Percentiles rank a stretch among this genome's conserved stretches.
Evolutionary conservation across 768 basidiomycete species (phyloP).

Genomic region (Boletus rex-veris): DNA sequence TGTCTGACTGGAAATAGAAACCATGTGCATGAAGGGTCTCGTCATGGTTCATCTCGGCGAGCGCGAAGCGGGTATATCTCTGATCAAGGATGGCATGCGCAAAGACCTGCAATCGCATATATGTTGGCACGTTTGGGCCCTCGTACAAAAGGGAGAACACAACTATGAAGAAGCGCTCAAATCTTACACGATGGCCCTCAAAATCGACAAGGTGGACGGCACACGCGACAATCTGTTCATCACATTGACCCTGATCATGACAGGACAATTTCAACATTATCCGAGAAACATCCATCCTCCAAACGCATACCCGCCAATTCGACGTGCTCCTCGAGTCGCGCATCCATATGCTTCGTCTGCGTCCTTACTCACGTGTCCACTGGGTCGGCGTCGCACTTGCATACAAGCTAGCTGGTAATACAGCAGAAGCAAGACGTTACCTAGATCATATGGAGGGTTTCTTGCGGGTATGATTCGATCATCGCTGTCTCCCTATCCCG

Average conservation of each 20-base stretch:
- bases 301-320: slow-evolving; percentile 82
- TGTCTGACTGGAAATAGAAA: slow-evolving; percentile 53
- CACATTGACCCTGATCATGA: not conserved
- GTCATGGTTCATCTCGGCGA: slow-evolving; percentile 75
- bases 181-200: slow-evolving; percentile 86
- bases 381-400: slow-evolving; percentile 91
- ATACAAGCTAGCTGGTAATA: slow-evolving; percentile 77
- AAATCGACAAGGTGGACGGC: slow-evolving; percentile 76
- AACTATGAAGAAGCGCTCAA: slow-evolving; percentile 93
- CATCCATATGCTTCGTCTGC: slow-evolving; percentile 69
- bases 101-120: slow-evolving; percentile 88
- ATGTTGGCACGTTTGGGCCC: slow-evolving; percentile 96
- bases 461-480: slow-evolving; percentile 52
- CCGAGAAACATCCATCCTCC: slow-evolving; percentile 84
- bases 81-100: slow-evolving; percentile 80
- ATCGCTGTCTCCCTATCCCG: not conserved
- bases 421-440: slow-evolving; percentile 64
- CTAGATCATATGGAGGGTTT: slow-evolving; percentile 68
- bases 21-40: slow-evolving; percentile 94
- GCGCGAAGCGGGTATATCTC: slow-evolving; percentile 76
- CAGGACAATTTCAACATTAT: slow-evolving; percentile 95
- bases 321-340: slow-evolving; percentile 79
- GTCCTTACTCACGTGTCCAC: slow-evolving; percentile 80
- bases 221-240: not conserved
- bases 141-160: slow-evolving; percentile 91